Evolutionary conservation across 2,329 filamentous ascomycete genomes (phyloP).

Genomic region (Aureobasidium subglaciale): DNA sequence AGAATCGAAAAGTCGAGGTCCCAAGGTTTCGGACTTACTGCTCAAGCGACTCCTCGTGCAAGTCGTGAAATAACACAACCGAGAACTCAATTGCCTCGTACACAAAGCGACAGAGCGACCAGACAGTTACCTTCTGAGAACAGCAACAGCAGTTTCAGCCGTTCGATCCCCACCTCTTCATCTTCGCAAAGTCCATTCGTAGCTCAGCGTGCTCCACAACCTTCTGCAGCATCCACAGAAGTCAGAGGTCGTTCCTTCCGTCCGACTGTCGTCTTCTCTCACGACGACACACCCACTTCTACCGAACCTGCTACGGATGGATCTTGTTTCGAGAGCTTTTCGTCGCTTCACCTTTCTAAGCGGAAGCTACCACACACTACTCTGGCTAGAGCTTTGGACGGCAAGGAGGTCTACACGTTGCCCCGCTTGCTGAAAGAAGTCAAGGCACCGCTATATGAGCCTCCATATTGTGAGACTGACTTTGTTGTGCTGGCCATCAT

Average conservation of each 20-base stretch:
- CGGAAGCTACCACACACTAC: conserved; percentile 76
- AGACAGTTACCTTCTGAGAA: neutral
- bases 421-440: conserved; percentile 75
- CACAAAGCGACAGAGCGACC: neutral
- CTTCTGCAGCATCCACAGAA: neutral
- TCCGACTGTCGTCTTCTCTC: neutral
- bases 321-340: conserved; percentile 76
- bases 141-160: conserved; percentile 2
- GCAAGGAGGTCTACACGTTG: conserved; percentile 69
- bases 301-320: conserved; percentile 23
- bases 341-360: conserved; percentile 72
- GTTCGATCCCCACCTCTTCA: neutral
- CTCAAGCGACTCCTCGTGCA: neutral
- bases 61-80: neutral
- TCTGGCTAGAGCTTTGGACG: conserved; percentile 67
- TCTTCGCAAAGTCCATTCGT: neutral
- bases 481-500: conserved; percentile 85
- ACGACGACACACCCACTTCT: conserved; percentile 3
- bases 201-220: neutral
- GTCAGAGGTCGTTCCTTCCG: neutral
- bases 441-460: conserved; percentile 73
- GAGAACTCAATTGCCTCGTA: neutral
- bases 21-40: conserved; percentile 24
- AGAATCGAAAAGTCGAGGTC: conserved; percentile 37
- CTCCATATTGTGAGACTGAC: conserved; percentile 77